Base-by-base conservation (phyloP, 768 basidiomycete species). In the Phanerochaete carnosa region DNA sequence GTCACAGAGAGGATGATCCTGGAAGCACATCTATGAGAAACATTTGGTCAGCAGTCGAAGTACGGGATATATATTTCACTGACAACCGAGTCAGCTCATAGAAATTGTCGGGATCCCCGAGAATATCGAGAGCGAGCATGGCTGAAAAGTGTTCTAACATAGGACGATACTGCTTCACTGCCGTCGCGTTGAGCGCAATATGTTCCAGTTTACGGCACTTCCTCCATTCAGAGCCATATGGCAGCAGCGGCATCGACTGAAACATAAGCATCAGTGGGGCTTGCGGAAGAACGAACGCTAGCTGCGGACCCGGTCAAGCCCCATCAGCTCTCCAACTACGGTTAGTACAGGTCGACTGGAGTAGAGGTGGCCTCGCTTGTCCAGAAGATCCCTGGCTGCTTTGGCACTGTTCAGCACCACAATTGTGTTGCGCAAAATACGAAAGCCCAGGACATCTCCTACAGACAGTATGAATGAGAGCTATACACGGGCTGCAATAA, bases 301-400 rank as follows among this genome's bases (percentile, higher is more conserved):
- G 3, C 9, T 12, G 3, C 49, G 22, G 49, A 66, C 67, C 55
- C 61, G 45, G 13, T 45, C 64, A 61, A 73, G 52, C 2, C 64
- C 64, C 69, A 74, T 73, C 66, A 78, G 69, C 32, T 75, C 75
- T 11, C 76, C 72, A 8, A 72, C 72, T 51, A 79, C 73, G 0
- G 70, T 69, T 16, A 77, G 72, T 16, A 61, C 66, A 2, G 74
- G 73, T 4, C 74, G 65, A 39, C 55, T 22, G 6, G 43, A 55
- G 33, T 60, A 60, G 19, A 22, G 55, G 2, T 49, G 0, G 0
- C 54, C 55, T 3, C 63, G 22, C 66, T 63, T 62, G 60, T 63
- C 60, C 13, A 66, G 55, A 3, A 64, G 51, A 5, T 68, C 62
- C 4, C 55, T 60, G 3, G 73, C 62, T 2, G 65, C 59, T 16